Conservation (phyloP, 495 filamentous ascomycete genomes). For the Penicillium chermesinum region DNA sequence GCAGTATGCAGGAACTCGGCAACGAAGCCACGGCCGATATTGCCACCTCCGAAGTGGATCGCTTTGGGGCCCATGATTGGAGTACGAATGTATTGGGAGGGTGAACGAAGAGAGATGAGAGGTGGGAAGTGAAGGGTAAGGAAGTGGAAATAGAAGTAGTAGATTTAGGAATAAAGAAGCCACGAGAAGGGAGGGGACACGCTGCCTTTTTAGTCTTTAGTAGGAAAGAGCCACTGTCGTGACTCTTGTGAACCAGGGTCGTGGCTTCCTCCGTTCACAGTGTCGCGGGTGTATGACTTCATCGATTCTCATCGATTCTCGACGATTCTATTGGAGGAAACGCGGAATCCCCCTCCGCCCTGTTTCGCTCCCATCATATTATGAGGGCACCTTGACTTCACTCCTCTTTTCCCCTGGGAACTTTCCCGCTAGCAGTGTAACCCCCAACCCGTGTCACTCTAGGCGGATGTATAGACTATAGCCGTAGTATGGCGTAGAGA, state of each 20-base stretch:
- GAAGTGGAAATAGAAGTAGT: neutral
- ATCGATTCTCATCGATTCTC: no score
- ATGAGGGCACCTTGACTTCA: conserved; percentile 17
- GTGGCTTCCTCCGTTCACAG: conserved; percentile 1
- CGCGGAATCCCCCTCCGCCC: conserved; percentile 25
- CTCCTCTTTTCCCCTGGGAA: neutral
- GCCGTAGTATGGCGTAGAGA: neutral
- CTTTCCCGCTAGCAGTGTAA: conserved; percentile 4
- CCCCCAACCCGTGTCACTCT: no score
- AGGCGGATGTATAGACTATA: no score
- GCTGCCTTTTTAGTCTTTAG: neutral
- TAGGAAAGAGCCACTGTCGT: neutral
- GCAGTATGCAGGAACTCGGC: conserved; percentile 70
- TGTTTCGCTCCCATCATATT: conserved; percentile 15
- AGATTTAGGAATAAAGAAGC: neutral
- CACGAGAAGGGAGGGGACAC: neutral
- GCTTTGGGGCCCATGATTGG: conserved; percentile 67
- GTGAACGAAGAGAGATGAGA: conserved; percentile 3
- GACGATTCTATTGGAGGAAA: neutral
- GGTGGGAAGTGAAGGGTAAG: neutral
- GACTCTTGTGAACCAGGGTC: neutral
- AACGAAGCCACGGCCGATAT: conserved; percentile 72
- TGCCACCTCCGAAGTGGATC: conserved; percentile 90
- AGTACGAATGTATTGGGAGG: no score
- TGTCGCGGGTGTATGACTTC: conserved; percentile 21